phyloP scores from a whole-genome alignment of 805 yeast species.

The Wickerhamiella azymoides region DNA sequence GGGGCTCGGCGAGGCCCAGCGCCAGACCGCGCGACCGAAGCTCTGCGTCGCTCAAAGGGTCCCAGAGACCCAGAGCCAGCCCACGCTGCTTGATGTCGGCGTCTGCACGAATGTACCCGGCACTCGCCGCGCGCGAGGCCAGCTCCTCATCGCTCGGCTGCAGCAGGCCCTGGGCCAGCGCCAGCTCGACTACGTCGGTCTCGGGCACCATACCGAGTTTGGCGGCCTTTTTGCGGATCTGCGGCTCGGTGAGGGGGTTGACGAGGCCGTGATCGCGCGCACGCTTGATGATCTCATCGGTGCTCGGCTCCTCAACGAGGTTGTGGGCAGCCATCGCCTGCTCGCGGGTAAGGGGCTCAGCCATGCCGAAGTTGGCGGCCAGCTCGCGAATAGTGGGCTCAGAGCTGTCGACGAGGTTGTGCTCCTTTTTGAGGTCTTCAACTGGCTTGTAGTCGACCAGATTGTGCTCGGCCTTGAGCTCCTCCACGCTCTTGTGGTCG shows the following conservation, averaged over 20 bases:
- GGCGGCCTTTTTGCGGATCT: constrained; percentile 2
- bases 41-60: no score
- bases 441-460: constrained; percentile 1
- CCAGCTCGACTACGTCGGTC: constrained; percentile 4
- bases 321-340: background rate
- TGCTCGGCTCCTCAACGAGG: background rate
- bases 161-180: no score
- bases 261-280: constrained; percentile 4
- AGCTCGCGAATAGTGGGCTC: constrained; percentile 1
- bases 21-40: constrained; percentile 17
- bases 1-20: constrained; percentile 14
- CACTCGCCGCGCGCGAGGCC: background rate
- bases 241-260: background rate
- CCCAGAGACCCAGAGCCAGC: no score
- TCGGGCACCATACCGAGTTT: constrained; percentile 26
- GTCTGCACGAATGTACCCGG: constrained; percentile 28
- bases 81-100: no score
- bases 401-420: constrained; percentile 10
- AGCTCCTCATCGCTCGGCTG: no score
- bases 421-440: no score
- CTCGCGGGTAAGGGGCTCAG: background rate
- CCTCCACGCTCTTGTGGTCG: constrained; percentile 14
- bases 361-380: background rate
- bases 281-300: background rate
- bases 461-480: constrained; percentile 5